A percentile compares a stretch with the other conserved stretches of the same genome.
Conservation (phyloP, 106 monocot species). For the Apostasia ramifera region DNA sequence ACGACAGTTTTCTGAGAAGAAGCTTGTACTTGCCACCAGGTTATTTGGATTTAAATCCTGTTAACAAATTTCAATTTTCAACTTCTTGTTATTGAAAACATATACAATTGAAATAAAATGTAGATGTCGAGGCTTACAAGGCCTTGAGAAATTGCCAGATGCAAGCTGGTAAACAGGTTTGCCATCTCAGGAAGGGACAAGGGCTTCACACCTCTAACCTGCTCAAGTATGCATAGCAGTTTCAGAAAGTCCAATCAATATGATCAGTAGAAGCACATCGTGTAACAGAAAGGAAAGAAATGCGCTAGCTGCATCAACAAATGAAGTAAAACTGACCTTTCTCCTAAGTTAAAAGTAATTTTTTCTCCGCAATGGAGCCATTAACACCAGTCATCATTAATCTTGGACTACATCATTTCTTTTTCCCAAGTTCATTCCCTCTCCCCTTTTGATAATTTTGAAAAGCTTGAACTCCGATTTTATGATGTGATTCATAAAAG, state of each 20-base stretch:
- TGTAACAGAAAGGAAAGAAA: not conserved
- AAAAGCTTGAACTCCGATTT: too few relatives aligned
- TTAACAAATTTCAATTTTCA: constrained; percentile 10
- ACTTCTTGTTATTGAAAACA: not conserved
- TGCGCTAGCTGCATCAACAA: too few relatives aligned
- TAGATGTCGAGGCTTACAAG: constrained; percentile 44
- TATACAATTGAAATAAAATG: not conserved
- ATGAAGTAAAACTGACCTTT: too few relatives aligned
- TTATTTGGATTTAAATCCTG: constrained; percentile 96
- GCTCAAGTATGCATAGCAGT: constrained; percentile 16
- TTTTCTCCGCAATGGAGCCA: too few relatives aligned
- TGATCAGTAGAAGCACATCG: too few relatives aligned
- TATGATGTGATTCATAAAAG: too few relatives aligned
- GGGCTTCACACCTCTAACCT: constrained; percentile 95
- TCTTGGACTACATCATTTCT: too few relatives aligned
- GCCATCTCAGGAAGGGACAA: constrained; percentile 83
- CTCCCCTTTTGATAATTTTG: too few relatives aligned
- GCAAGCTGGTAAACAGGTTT: constrained; percentile 63
- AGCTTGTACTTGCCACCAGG: constrained; percentile 81
- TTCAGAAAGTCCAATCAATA: not conserved
- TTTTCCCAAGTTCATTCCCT: too few relatives aligned
- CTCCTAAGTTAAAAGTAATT: too few relatives aligned
- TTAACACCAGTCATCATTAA: too few relatives aligned
- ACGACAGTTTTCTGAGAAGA: constrained; percentile 70
- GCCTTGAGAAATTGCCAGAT: constrained; percentile 71